Evolutionary conservation across 1,284 basidiomycete species (phyloP).

Genomic region (Cutaneotrichosporon mucoides): DNA sequence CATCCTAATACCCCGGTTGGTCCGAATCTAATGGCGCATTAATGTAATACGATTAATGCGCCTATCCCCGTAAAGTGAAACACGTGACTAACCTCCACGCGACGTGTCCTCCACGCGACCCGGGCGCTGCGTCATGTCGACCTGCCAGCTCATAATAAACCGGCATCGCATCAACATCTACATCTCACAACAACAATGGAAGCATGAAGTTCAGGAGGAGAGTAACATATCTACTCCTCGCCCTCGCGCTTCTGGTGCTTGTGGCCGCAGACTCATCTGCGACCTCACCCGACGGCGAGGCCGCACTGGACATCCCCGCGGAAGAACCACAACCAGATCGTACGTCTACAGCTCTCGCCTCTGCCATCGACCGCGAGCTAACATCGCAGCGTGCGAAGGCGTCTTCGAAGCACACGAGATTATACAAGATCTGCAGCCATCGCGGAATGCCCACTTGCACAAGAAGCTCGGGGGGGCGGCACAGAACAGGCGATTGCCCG

Average conservation of each 20-base stretch:
- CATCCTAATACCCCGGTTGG: too few relatives aligned
- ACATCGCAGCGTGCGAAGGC: constrained; percentile 23
- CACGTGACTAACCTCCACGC: too few relatives aligned
- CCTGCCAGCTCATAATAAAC: neutral
- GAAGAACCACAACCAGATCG: neutral
- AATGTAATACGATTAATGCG: too few relatives aligned
- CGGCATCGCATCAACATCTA: neutral
- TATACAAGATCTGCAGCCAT: constrained; percentile 27
- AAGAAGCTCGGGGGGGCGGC: constrained; percentile 22
- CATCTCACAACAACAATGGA: neutral
- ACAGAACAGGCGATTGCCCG: constrained; percentile 27
- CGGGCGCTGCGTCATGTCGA: neutral
- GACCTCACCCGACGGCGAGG: too few relatives aligned
- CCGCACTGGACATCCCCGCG: neutral
- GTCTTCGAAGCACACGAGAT: constrained; percentile 31
- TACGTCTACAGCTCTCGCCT: neutral
- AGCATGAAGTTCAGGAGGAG: constrained; percentile 4
- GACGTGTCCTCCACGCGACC: too few relatives aligned
- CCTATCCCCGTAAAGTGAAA: too few relatives aligned
- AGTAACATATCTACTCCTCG: constrained; percentile 1
- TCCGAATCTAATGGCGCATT: too few relatives aligned
- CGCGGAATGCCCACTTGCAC: constrained; percentile 24
- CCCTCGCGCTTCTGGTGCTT: neutral
- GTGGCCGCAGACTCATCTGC: too few relatives aligned
- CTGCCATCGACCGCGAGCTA: neutral